A percentile compares a stretch with the other conserved stretches of the same genome.
phyloP scores from a whole-genome alignment of 441 rosid genomes.

The Capsella rubella region DNA sequence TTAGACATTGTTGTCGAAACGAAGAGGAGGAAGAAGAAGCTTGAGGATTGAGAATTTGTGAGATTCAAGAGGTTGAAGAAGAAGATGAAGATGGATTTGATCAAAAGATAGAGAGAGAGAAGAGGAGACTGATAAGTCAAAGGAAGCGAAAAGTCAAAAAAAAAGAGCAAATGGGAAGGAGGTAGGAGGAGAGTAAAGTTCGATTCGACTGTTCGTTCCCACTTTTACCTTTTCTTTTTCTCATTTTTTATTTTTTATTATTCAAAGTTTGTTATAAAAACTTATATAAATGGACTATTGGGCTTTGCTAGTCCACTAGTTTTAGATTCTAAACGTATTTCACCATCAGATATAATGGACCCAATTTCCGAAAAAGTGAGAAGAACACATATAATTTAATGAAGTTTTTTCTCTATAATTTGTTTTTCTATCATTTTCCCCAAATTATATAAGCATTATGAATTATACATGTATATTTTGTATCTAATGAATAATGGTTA shows the following conservation, averaged over 20 bases:
- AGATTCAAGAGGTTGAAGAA: slow-evolving; percentile 18
- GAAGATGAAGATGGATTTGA: neutral
- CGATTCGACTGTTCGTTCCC: slow-evolving; percentile 48
- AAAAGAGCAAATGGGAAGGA: neutral
- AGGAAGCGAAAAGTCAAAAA: slow-evolving; percentile 48
- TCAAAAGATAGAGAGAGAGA: neutral
- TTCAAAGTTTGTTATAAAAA: neutral
- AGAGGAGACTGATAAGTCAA: slow-evolving; percentile 48
- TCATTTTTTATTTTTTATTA: neutral
- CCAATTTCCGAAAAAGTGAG: too few relatives aligned
- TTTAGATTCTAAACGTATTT: neutral
- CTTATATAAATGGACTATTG: neutral
- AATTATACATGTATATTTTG: too few relatives aligned
- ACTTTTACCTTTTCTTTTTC: slow-evolving; percentile 34
- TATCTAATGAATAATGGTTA: too few relatives aligned
- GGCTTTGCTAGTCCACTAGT: neutral
- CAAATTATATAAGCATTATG: too few relatives aligned
- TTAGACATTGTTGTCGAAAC: slow-evolving; percentile 51
- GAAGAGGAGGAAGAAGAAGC: slow-evolving; percentile 2
- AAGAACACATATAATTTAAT: too few relatives aligned
- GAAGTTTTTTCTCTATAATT: too few relatives aligned
- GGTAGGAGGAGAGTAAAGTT: slow-evolving; percentile 43
- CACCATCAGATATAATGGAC: too few relatives aligned
- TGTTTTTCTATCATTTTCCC: too few relatives aligned
- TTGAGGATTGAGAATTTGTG: slow-evolving; percentile 9